phyloP scores from a whole-genome alignment of 768 basidiomycete species.

The Lenzites betulinus region DNA sequence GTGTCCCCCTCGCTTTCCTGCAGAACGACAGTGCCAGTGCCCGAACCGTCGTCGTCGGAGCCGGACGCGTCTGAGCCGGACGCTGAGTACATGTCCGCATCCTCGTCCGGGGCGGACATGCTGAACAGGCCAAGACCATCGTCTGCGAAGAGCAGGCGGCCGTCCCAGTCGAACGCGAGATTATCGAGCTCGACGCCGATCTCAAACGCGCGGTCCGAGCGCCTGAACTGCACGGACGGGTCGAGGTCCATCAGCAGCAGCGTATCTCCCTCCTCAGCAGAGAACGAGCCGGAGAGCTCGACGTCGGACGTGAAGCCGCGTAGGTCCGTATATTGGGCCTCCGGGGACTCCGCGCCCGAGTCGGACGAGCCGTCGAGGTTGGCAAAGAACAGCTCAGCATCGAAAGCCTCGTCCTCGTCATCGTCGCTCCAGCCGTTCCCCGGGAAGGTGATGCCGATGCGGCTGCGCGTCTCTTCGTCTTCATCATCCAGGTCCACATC shows the following conservation, averaged over 20 bases:
- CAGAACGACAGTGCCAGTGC: slow-evolving; percentile 29
- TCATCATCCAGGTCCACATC: slow-evolving; percentile 29
- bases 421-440: slow-evolving; percentile 81
- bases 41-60: slow-evolving; percentile 41
- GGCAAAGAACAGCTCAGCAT: slow-evolving; percentile 83
- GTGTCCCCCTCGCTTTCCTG: slow-evolving; percentile 67
- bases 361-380: slow-evolving; percentile 66
- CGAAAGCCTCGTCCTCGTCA: slow-evolving; percentile 67
- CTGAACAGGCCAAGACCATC: slow-evolving; percentile 25
- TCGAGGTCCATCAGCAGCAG: slow-evolving; percentile 33
- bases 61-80: slow-evolving; percentile 44
- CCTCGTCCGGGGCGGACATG: slow-evolving; percentile 36
- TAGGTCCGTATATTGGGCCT: slow-evolving; percentile 48
- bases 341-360: slow-evolving; percentile 45
- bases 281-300: slow-evolving; percentile 24
- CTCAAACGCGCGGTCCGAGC: slow-evolving; percentile 28
- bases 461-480: slow-evolving; percentile 34
- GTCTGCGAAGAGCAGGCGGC: slow-evolving; percentile 26
- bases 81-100: slow-evolving; percentile 49
- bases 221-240: slow-evolving; percentile 28
- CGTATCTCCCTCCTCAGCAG: slow-evolving; percentile 32
- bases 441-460: slow-evolving; percentile 46
- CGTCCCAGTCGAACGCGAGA: slow-evolving; percentile 31
- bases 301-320: slow-evolving; percentile 29
- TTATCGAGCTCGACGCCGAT: slow-evolving; percentile 31